Percentiles rank a stretch among this genome's conserved stretches.
Conservation (phyloP, 805 yeast genomes). For the Starmerella tilneyi region DNA sequence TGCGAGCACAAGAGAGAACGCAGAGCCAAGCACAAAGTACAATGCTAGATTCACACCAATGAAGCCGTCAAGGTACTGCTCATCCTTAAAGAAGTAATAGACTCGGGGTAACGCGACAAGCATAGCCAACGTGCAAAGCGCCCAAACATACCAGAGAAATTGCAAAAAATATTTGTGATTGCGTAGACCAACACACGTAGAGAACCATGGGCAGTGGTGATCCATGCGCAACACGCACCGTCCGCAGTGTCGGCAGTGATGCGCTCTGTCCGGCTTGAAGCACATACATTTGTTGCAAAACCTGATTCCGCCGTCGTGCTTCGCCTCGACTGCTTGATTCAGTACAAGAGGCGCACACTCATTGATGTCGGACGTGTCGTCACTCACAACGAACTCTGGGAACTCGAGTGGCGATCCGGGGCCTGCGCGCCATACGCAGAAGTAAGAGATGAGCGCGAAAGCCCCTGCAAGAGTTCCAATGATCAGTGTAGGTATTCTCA, state of each 20-base stretch:
- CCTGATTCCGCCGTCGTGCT: constrained; percentile 35
- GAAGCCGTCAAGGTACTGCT: constrained; percentile 29
- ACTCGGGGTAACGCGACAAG: constrained; percentile 16
- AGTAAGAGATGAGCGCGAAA: constrained; percentile 26
- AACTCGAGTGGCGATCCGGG: constrained; percentile 32
- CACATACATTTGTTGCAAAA: constrained; percentile 35
- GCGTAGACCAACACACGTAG: constrained; percentile 70
- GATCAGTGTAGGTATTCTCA: constrained; percentile 12
- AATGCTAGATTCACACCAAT: constrained; percentile 52
- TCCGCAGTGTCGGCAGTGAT: constrained; percentile 36
- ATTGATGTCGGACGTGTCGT: constrained; percentile 3
- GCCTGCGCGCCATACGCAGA: constrained; percentile 26
- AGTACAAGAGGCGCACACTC: constrained; percentile 27
- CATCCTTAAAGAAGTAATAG: constrained; percentile 17
- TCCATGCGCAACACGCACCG: constrained; percentile 43
- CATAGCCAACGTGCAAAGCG: constrained; percentile 22
- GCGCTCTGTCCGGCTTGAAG: constrained; percentile 39
- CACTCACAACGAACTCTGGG: constrained; percentile 14
- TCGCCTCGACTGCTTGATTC: constrained; percentile 31
- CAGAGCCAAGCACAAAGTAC: constrained; percentile 45
- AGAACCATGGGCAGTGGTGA: constrained; percentile 83
- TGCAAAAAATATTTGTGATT: constrained; percentile 77
- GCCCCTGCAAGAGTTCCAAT: constrained; percentile 24
- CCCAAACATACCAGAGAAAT: constrained; percentile 47
- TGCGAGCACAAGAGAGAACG: constrained; percentile 47